These are phyloP conservation scores for Cyberlindnera saturnus DNA, from an alignment of 805 yeast genomes.

Conservation along the genomic window DNA sequence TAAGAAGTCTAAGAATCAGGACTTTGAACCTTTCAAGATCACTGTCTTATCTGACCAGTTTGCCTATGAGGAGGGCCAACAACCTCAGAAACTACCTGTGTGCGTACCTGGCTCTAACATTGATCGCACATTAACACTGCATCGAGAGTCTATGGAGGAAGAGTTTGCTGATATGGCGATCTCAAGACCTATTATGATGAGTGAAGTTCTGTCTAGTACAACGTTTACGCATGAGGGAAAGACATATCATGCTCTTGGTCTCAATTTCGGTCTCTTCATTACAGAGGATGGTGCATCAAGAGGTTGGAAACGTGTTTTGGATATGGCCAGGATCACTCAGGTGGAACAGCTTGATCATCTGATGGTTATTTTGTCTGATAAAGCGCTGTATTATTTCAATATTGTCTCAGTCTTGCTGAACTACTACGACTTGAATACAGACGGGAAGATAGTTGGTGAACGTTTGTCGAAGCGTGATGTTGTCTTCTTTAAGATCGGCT, in stretches of 20 bases:
- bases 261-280: slow-evolving; percentile 58
- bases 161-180: slow-evolving; percentile 21
- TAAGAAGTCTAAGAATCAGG: slow-evolving; percentile 31
- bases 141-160: slow-evolving; percentile 22
- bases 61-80: slow-evolving; percentile 53
- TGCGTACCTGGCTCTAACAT: slow-evolving; percentile 48
- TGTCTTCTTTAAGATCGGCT: slow-evolving; percentile 60
- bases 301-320: slow-evolving; percentile 57
- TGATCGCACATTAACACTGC: slow-evolving; percentile 34
- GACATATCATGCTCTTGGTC: slow-evolving; percentile 49
- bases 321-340: slow-evolving; percentile 46
- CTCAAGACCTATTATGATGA: slow-evolving; percentile 27
- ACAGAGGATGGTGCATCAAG: slow-evolving; percentile 22
- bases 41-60: slow-evolving; percentile 53
- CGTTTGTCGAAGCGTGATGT: slow-evolving; percentile 47
- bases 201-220: slow-evolving; percentile 38
- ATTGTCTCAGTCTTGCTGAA: slow-evolving; percentile 58
- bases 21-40: slow-evolving; percentile 49
- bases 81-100: slow-evolving; percentile 45
- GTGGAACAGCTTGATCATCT: slow-evolving; percentile 56
- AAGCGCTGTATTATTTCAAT: slow-evolving; percentile 53
- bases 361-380: slow-evolving; percentile 53
- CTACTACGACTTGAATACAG: slow-evolving; percentile 37
- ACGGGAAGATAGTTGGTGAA: slow-evolving; percentile 38
- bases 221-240: slow-evolving; percentile 40